Conservation (phyloP, 805 yeast species). For the Ogataea dorogensis region DNA sequence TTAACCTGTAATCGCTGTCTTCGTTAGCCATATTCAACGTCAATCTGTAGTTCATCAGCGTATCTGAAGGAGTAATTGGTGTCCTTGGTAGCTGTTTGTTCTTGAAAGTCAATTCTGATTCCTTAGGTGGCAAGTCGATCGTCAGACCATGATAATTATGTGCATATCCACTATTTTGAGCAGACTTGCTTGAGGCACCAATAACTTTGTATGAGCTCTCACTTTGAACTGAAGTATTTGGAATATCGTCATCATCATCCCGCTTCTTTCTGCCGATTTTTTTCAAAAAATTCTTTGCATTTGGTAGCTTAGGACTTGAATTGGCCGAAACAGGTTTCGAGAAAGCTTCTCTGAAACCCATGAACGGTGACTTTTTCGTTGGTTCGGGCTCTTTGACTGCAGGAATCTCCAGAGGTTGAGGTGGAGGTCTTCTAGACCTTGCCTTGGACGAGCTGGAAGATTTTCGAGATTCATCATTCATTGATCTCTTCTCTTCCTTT, state of each 20-base stretch:
- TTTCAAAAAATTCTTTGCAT: constrained; percentile 23
- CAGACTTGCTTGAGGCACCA: constrained; percentile 5
- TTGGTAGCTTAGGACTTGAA: constrained; percentile 18
- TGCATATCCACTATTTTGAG: constrained; percentile 9
- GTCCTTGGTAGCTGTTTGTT: constrained; percentile 24
- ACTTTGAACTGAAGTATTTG: constrained; percentile 4
- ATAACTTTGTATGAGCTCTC: constrained; percentile 11
- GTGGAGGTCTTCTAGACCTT: constrained; percentile 23
- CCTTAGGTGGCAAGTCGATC: constrained; percentile 12
- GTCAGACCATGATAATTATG: constrained; percentile 14
- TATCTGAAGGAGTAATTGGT: constrained; percentile 26
- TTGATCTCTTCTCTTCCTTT: not conserved
- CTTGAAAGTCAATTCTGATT: constrained; percentile 2
- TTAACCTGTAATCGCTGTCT: constrained; percentile 21
- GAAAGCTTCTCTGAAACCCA: constrained; percentile 24
- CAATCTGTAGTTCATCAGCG: constrained; percentile 28
- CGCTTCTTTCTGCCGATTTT: constrained; percentile 21
- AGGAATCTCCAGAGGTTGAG: constrained; percentile 4
- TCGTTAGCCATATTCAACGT: constrained; percentile 25
- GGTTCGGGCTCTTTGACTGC: constrained; percentile 2
- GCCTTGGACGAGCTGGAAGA: constrained; percentile 13
- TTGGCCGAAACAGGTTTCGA: constrained; percentile 18
- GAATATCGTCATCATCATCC: constrained; percentile 9
- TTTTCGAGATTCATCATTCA: constrained; percentile 2
- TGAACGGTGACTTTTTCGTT: constrained; percentile 21